A percentile compares a stretch with the other conserved stretches of the same genome.
phyloP scores from a whole-genome alignment of 208 protist genomes.

The Trypanosoma boissoni region DNA sequence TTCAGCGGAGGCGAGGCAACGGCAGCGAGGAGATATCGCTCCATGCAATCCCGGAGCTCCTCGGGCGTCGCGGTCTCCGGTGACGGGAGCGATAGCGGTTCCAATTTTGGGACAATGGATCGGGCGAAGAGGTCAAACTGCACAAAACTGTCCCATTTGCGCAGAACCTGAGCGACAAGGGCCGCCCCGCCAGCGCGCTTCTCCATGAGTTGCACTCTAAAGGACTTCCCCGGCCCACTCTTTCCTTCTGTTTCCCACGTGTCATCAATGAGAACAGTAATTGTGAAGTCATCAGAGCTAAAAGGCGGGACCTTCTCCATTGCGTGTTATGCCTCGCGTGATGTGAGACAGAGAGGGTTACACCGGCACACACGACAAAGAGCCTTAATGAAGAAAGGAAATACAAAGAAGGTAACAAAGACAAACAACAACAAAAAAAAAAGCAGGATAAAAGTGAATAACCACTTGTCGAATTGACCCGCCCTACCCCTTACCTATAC shows the following conservation, averaged over 20 bases:
- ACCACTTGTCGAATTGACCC: background rate
- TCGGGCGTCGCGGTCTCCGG: slow-evolving; percentile 25
- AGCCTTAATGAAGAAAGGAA: too few species aligned
- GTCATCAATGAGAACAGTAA: slow-evolving; percentile 2
- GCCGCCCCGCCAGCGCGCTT: background rate
- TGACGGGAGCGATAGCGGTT: slow-evolving; percentile 28
- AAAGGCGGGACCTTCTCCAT: background rate
- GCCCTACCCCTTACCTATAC: background rate
- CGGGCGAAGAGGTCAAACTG: slow-evolving; percentile 41
- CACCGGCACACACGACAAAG: too few species aligned
- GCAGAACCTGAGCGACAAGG: slow-evolving; percentile 33
- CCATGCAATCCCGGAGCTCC: slow-evolving; percentile 38
- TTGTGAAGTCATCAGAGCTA: background rate
- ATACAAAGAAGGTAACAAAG: too few species aligned
- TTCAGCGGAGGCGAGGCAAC: slow-evolving; percentile 22
- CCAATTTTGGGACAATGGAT: slow-evolving; percentile 45
- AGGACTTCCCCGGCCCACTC: background rate
- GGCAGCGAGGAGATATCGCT: slow-evolving; percentile 39
- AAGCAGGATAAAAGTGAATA: too few species aligned
- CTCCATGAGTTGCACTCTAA: slow-evolving; percentile 11
- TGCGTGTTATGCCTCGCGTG: background rate
- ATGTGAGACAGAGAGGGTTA: too few species aligned
- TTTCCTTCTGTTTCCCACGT: background rate
- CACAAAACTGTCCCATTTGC: slow-evolving; percentile 36
- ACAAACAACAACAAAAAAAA: too few species aligned